Base-by-base conservation (phyloP, 768 basidiomycete species). In the Rhodotorula sphaerocarpa region DNA sequence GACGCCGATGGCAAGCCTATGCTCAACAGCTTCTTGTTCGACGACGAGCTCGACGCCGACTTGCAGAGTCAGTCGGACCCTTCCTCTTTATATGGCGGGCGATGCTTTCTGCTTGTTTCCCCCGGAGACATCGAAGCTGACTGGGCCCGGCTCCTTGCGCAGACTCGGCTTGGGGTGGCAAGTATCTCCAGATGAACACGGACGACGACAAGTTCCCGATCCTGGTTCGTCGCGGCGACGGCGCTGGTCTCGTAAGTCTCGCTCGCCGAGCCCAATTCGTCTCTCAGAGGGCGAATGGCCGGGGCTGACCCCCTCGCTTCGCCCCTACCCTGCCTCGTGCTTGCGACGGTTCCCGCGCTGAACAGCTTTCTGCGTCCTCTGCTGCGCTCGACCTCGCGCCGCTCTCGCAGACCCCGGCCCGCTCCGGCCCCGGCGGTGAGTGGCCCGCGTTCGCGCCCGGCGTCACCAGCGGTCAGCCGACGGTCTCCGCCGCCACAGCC, bases 341-440 rank as follows among this genome's bases (percentile, higher is more conserved):
- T 44, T 7, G 12, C 12, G 20, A 10, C 12, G 7, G 20, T n/a
- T 11, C 43, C 10, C 43, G 16, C 12, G 20, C 43, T 44, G 20
- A 18, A 9, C 23, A 46, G 45, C 79, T 91, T 59, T 87, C 90
- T 2, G 83, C 86, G 23, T 86, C 89, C 23, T 93, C 92, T 25
- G 91, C 88, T 39, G 92, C 93, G 45, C 77, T 96, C 71, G 92
- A 96, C 75, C 81, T 96, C 42, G 91, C 93, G 21, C 88, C 90
- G 53, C 81, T 88, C 39, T 85, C 88, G 7, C 89, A 88, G 74
- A 86, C 86, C 10, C 85, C 87, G 20, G 84, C 50, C n/a, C 50
- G 50, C 14, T 31, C 50, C 21, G 50, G 50, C 33, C 20, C 86
- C 30, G 68, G 72, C 44, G 73, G 56, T 55, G 64, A 59, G 48